Base-by-base conservation (phyloP, 2,329 filamentous ascomycete species). In the Coniochaeta pulveracea region DNA sequence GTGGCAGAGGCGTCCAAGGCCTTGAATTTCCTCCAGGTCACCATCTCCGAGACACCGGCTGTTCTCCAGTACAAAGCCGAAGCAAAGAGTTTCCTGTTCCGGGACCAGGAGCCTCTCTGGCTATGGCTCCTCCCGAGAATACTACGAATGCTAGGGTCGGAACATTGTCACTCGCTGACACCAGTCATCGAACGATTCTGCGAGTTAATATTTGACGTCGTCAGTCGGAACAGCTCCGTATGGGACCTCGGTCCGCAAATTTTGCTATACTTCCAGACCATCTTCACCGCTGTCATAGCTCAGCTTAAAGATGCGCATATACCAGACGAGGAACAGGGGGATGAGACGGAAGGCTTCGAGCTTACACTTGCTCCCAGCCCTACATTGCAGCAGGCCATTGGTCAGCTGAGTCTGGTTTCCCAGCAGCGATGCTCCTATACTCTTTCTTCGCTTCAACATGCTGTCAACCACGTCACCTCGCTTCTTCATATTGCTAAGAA, bases 11-110 rank as follows among this genome's bases (percentile, higher is more conserved):
- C 74, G 1, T 56, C 71, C 22, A 80, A 85, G 48, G 86, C 85
- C 34, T 67, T 94, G 30, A 74, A 80, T 43, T 86, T 93, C 34
- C 66, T 95, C 27, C 70, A 72, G 37, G 69, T 81, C 33, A 83
- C 82, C 3, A 69, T 94, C 42, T 69, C 75, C 40, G 82, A 86
- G 47, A 83, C 80, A 6, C 85, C 83, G 3, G 61, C 66, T 23
- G 70, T 86, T n/a, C 60, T 89, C 18, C 57, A 67, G 14, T 64
- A 61, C 37, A 54, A 51, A 18, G 55, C 60, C 9, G 49, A 57
- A 14, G 47, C 47, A 3, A 56, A 56, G 26, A 51, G 54, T 4
- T 63, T 66, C 28, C 50, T 75, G 35, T 65, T 66, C 33, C 61
- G 71, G 25, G 70, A 76, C 11, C 56, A 56, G 24, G 75, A 78